Conservation (phyloP, 1,284 basidiomycete genomes). For the Afroboletus lepidellus region DNA sequence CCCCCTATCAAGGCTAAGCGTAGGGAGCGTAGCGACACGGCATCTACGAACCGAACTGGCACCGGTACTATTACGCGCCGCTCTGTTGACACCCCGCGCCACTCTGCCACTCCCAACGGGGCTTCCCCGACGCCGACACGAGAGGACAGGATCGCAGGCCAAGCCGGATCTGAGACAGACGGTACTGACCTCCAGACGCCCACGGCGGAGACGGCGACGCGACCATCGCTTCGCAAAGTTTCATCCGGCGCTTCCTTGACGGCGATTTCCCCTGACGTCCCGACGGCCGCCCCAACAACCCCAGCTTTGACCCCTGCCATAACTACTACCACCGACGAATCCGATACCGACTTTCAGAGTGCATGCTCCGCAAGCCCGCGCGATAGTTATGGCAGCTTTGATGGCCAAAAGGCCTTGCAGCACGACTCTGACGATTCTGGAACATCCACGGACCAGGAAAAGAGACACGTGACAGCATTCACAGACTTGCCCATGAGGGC, state of each 20-base stretch:
- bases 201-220: conserved; percentile 16
- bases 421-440: conserved; percentile 36
- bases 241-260: conserved; percentile 35
- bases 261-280: conserved; percentile 32
- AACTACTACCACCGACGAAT: conserved; percentile 64
- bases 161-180: conserved; percentile 29
- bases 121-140: conserved; percentile 34
- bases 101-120: conserved; percentile 19
- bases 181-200: conserved; percentile 26
- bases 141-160: conserved; percentile 28
- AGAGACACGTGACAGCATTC: conserved; percentile 32
- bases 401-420: conserved; percentile 26
- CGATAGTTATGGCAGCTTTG: conserved; percentile 52
- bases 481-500: conserved; percentile 36
- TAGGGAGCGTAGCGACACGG: conserved; percentile 36
- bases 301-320: conserved; percentile 43
- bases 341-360: conserved; percentile 82
- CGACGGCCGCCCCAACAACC: conserved; percentile 36
- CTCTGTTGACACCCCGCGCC: conserved; percentile 35
- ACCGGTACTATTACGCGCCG: conserved; percentile 25
- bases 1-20: conserved; percentile 33
- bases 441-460: conserved; percentile 33
- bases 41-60: conserved; percentile 32
- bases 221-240: conserved; percentile 36
- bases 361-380: conserved; percentile 75